Conservation (phyloP, 106 monocot genomes). For the Dendrobium officinale region DNA sequence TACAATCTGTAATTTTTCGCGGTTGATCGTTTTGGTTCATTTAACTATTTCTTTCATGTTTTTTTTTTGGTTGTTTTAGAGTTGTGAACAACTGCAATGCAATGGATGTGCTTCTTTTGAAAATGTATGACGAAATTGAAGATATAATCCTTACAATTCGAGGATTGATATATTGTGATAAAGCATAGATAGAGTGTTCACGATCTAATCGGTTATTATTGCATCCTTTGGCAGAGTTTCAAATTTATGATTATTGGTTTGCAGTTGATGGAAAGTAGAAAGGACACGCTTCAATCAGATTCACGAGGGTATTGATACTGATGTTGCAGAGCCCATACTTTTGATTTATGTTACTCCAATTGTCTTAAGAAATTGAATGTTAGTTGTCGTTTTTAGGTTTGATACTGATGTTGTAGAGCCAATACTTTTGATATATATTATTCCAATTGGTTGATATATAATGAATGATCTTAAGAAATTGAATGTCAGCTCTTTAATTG, state of each 20-base stretch:
- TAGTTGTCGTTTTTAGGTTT: neutral
- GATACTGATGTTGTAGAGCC: neutral
- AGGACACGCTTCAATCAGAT: neutral
- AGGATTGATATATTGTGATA: neutral
- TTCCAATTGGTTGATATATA: neutral
- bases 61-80: neutral
- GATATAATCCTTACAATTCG: neutral
- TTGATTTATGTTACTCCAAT: neutral
- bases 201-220: neutral
- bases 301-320: neutral
- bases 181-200: neutral
- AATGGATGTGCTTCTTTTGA: neutral
- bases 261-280: neutral
- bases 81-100: neutral
- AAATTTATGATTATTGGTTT: neutral
- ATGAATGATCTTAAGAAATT: neutral
- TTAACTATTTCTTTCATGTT: neutral
- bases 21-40: neutral
- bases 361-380: neutral
- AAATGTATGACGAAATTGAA: neutral
- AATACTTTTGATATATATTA: neutral
- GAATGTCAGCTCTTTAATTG: neutral
- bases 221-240: neutral
- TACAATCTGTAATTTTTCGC: neutral
- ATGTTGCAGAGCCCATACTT: neutral